A percentile compares a stretch with the other conserved stretches of the same genome.
Conservation (phyloP, 768 basidiomycete genomes). For the Leucogyrophana mollusca region DNA sequence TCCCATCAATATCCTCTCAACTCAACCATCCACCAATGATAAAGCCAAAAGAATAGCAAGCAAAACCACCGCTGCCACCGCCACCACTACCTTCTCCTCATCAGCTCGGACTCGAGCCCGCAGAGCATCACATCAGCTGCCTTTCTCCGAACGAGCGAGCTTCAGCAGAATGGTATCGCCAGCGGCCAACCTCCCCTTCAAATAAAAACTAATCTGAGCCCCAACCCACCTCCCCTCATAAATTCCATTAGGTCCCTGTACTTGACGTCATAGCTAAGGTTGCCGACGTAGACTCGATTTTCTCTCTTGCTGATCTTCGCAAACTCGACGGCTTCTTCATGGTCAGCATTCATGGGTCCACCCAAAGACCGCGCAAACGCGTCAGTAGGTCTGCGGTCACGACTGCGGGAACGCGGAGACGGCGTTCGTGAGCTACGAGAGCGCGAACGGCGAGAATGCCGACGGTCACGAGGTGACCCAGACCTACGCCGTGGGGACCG, state of each 20-base stretch:
- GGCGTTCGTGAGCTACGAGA: constrained; percentile 59
- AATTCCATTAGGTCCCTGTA: constrained; percentile 99
- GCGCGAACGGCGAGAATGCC: constrained; percentile 58
- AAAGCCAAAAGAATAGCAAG: constrained; percentile 38
- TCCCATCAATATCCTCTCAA: constrained; percentile 93
- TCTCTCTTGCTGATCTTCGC: constrained; percentile 96
- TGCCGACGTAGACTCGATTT: constrained; percentile 98
- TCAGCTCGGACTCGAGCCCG: constrained; percentile 32
- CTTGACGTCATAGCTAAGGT: constrained; percentile 98
- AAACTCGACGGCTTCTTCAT: constrained; percentile 94
- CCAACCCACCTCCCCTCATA: constrained; percentile 99
- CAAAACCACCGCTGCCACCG: constrained; percentile 28
- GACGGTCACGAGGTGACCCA: constrained; percentile 53
- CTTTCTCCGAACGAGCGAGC: constrained; percentile 33
- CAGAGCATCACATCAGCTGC: constrained; percentile 26
- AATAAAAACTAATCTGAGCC: constrained; percentile 62
- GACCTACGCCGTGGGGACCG: constrained; percentile 69
- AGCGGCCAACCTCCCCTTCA: constrained; percentile 33
- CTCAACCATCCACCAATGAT: constrained; percentile 51
- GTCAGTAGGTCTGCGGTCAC: constrained; percentile 60
- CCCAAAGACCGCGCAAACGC: constrained; percentile 79
- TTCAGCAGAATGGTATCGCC: constrained; percentile 34
- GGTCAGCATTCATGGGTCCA: constrained; percentile 86
- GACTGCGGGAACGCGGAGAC: constrained; percentile 51
- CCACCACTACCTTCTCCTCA: constrained; percentile 32